Percentiles rank a stretch among this genome's conserved stretches.
Evolutionary conservation across 179 eudicot genomes (phyloP).

Genomic region (Beta corolliflora): DNA sequence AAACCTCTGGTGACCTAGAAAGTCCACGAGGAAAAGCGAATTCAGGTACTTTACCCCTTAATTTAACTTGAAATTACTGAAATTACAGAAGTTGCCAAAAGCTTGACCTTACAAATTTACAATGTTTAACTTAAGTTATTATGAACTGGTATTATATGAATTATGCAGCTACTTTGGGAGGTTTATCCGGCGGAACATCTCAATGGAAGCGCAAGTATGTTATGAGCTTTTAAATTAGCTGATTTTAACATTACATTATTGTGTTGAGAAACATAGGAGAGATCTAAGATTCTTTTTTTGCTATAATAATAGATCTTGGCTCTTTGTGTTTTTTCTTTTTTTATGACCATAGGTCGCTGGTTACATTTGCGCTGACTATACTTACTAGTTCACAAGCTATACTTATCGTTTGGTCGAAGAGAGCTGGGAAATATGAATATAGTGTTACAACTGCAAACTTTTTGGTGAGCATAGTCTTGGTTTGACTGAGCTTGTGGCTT

Average conservation of each 20-base stretch:
- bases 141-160: conserved; percentile 32
- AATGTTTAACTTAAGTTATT: neutral
- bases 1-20: conserved; percentile 49
- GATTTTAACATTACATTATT: neutral
- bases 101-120: conserved; percentile 2
- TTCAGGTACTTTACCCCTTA: conserved; percentile 29
- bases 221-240: neutral
- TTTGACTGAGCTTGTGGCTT: neutral
- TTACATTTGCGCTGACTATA: conserved; percentile 83
- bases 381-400: conserved; percentile 98
- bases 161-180: conserved; percentile 42
- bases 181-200: conserved; percentile 43
- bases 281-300: neutral
- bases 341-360: conserved; percentile 60
- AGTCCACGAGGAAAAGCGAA: conserved; percentile 50
- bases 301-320: neutral
- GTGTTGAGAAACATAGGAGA: neutral
- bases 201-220: conserved; percentile 97
- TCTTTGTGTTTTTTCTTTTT: neutral
- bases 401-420: conserved; percentile 96
- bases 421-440: conserved; percentile 98
- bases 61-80: neutral
- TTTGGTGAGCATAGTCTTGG: conserved; percentile 55
- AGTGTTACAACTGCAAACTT: conserved; percentile 98
- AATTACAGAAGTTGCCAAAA: neutral